Percentiles rank a stretch among this genome's conserved stretches.
Evolutionary conservation across 1,284 basidiomycete genomes (phyloP).

Genomic region (Boletus smithii): DNA sequence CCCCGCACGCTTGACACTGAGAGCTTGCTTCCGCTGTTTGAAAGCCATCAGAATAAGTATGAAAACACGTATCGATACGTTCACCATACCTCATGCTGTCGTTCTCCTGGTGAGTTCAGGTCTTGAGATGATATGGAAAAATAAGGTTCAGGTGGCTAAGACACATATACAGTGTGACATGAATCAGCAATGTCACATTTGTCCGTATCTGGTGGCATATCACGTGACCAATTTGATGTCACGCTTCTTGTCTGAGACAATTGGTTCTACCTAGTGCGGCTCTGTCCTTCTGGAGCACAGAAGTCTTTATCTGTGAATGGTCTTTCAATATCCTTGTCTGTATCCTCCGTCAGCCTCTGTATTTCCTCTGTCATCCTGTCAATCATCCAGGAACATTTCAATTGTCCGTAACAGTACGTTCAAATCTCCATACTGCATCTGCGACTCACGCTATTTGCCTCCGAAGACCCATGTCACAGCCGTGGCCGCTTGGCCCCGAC

Average conservation of each 20-base stretch:
- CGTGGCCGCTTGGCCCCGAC: constrained; percentile 18
- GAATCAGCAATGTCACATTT: constrained; percentile 21
- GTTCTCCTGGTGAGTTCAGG: constrained; percentile 11
- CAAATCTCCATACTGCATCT: background rate
- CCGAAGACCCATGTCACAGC: constrained; percentile 25
- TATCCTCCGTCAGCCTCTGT: too few species aligned
- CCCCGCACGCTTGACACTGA: constrained; percentile 99
- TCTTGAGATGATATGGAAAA: constrained; percentile 21
- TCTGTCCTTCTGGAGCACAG: constrained; percentile 3
- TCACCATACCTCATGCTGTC: constrained; percentile 32
- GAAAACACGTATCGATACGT: background rate
- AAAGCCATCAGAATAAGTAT: constrained; percentile 5
- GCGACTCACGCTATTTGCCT: constrained; percentile 8
- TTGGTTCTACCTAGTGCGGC: too few species aligned
- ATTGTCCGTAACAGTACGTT: constrained; percentile 13
- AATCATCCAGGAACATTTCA: background rate
- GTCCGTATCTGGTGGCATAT: accelerated
- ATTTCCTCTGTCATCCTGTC: background rate
- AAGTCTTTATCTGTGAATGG: constrained; percentile 20
- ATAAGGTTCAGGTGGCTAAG: constrained; percentile 34
- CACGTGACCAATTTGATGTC: constrained; percentile 24
- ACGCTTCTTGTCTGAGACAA: constrained; percentile 13
- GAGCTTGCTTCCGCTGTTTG: constrained; percentile 58
- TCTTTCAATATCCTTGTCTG: constrained; percentile 1
- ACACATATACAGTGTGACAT: constrained; percentile 37